Evolutionary conservation across 495 filamentous ascomycete genomes (phyloP).

Genomic region (Penicillium mononematosum): DNA sequence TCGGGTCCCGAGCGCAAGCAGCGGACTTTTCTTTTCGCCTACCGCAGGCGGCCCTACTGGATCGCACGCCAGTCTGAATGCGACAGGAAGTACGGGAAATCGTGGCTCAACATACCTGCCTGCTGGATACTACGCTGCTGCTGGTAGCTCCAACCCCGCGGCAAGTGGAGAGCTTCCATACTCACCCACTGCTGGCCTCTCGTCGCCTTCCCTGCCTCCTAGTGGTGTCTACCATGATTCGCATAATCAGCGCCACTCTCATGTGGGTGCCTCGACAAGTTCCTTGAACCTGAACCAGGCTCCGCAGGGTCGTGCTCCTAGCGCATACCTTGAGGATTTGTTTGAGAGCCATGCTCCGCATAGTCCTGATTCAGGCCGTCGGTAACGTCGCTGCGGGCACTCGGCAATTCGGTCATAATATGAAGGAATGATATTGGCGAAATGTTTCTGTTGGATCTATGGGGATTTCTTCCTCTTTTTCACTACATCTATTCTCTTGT

Average conservation of each 20-base stretch:
- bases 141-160: constrained; percentile 55
- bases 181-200: constrained; percentile 23
- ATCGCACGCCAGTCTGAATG: constrained; percentile 23
- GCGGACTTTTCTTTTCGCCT: constrained; percentile 88
- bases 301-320: constrained; percentile 75
- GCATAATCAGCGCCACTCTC: constrained; percentile 33
- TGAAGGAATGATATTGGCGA: constrained; percentile 6
- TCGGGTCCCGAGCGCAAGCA: constrained; percentile 48
- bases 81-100: constrained; percentile 36
- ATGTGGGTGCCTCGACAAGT: constrained; percentile 59
- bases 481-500: neutral
- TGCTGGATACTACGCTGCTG: constrained; percentile 81
- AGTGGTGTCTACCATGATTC: constrained; percentile 32
- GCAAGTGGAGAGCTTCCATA: constrained; percentile 21
- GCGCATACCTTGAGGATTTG: constrained; percentile 89
- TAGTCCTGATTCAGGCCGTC: constrained; percentile 17
- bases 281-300: constrained; percentile 66
- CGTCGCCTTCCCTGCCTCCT: constrained; percentile 40
- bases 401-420: neutral
- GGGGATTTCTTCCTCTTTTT: neutral
- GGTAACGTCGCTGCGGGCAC: neutral
- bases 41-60: constrained; percentile 62
- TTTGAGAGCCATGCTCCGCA: constrained; percentile 64
- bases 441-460: neutral
- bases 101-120: constrained; percentile 74